phyloP scores from a whole-genome alignment of 1,284 basidiomycete species.

The Ustilago sp. region DNA sequence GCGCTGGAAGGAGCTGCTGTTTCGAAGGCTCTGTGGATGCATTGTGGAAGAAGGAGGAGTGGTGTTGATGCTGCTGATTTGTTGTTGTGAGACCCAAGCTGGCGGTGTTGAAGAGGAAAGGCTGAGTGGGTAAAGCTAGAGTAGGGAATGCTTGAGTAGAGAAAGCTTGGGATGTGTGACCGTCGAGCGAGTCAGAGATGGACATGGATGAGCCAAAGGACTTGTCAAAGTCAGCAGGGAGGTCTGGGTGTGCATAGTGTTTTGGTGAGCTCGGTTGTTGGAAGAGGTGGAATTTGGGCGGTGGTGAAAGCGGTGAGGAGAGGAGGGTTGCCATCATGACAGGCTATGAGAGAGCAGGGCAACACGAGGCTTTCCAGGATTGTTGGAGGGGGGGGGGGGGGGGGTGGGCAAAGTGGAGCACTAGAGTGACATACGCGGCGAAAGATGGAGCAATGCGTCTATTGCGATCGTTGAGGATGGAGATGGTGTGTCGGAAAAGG shows the following conservation, averaged over 20 bases:
- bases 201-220: conserved; percentile 69
- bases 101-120: conserved; percentile 20
- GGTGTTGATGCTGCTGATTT: conserved; percentile 18
- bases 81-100: conserved; percentile 26
- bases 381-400: neutral
- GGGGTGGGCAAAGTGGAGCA: neutral
- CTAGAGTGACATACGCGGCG: conserved; percentile 16
- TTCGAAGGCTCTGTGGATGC: conserved; percentile 29
- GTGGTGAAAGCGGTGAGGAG: conserved; percentile 44
- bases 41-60: conserved; percentile 13
- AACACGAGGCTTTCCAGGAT: neutral
- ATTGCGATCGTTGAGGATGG: too few relatives aligned
- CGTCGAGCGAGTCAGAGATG: conserved; percentile 63
- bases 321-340: conserved; percentile 42
- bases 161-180: conserved; percentile 24
- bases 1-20: conserved; percentile 11
- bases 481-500: neutral
- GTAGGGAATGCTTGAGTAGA: conserved; percentile 16
- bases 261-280: conserved; percentile 54
- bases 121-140: conserved; percentile 13
- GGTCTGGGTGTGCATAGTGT: conserved; percentile 44
- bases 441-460: neutral
- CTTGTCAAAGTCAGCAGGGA: conserved; percentile 63
- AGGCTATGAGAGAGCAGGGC: neutral
- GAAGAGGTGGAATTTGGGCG: conserved; percentile 49